Evolutionary conservation across 179 eudicot species (phyloP), one percentile per base, ranked within the genome.

Genomic region (Heliamphora pulchella): DNA sequence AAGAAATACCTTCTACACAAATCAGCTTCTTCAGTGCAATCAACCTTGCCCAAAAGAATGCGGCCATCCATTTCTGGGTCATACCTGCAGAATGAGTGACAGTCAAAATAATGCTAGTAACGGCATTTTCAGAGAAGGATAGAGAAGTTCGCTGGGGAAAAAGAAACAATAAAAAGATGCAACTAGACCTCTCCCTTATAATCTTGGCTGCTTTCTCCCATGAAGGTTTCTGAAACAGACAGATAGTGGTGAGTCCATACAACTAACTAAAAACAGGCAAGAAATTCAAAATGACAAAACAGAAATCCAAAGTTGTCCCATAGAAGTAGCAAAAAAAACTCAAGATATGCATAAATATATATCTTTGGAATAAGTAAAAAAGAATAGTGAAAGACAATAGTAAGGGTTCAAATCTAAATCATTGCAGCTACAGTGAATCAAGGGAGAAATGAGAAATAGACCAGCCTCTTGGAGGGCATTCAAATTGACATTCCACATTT

Each of bases 171-270:
- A 4, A 64, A 72, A 15, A 55, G 54, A 79, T 63, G 10, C 47
- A 57, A 71, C 64, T 68, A 63, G 57, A 94, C 99, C 94, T 94
- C 86, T 94, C 97, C 85, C 87, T 87, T 11, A 92, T 85, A 77
- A 90, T 92, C 84, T 77, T 86, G 79, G 97, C 99, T 22, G 94
- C 91, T 85, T 92, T 94, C 87, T 96, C 99, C 98, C 98, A 96
- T 80, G 99, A 86, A 81, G 96, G 98, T 92, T 90, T 94, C 99
- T 96, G 97, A 80, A 84, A 83, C 64, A 82, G 77, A 78, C 17
- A 81, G 39, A 66, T 11, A 53, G 18, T 62, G 55, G 61, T 8
- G 43, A 67, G 44, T 53, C 75, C 68, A 75, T 57, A 44, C 3
- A 55, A 41, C 22, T 51, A 14, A 31, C 7, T 4, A 41, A 39